Evolutionary conservation across 768 basidiomycete species (phyloP), one percentile per base, ranked within the genome.

Genomic region (Tephrocybe sp.): DNA sequence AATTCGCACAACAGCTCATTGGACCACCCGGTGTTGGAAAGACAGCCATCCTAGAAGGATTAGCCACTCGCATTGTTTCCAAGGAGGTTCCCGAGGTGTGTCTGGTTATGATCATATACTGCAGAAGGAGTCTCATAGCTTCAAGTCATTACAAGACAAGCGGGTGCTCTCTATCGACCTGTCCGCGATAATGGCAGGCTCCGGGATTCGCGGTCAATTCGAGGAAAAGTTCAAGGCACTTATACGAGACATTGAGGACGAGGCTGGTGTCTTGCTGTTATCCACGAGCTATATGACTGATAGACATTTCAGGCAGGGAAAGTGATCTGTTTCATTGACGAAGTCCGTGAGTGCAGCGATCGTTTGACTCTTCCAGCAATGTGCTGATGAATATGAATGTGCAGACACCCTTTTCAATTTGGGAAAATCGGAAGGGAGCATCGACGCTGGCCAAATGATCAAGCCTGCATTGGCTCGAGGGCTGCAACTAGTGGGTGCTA

Each of bases 191-290:
- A 79, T 95, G 70, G 93, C 91, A 6, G 93, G 93, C 1, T 91
- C 92, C 1, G 92, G 92, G 0, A 88, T 96, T 44, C 83, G 93
- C 34, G 93, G 93, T 1, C 89, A 93, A 57, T 95, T 95, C 45
- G 93, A 97, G 58, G 91, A 92, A 65, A 92, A 92, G 58, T 94
- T 95, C 78, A 94, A 95, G 64, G 87, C 84, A 0, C 73, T 97
- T 1, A 72, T 96, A n/a, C 80, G 80, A 22, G 93, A 97, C 60
- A 95, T 97, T 49, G 92, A 94, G 63, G 89, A 84, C 11, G 88
- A 92, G 72, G 83, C 78, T 45, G 39, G 74, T 63, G 57, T 28
- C 34, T 60, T 66, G 40, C 51, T 58, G 28, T 19, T 12, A 53
- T n/a, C 18, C 15, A n/a, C 19, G 0, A 24, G 64, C 43, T 55